phyloP scores from a whole-genome alignment of 2,329 filamentous ascomycete genomes.

The Pestalotiopsis sp. region DNA sequence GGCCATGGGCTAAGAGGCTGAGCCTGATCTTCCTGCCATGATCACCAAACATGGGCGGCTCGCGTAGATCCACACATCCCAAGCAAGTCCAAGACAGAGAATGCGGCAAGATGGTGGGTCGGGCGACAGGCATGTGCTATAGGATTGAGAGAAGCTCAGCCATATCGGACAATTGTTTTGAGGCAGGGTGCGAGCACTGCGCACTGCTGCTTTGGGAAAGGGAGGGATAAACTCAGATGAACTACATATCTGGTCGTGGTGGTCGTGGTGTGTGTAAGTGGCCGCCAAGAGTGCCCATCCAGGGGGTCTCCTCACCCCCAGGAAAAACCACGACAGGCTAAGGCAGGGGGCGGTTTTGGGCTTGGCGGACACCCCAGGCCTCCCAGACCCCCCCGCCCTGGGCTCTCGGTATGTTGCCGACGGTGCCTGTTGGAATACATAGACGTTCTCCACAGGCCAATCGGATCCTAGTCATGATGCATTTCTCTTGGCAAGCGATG shows the following conservation, averaged over 20 bases:
- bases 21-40: constrained; percentile 8
- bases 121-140: neutral
- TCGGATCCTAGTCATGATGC: neutral
- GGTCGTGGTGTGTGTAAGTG: neutral
- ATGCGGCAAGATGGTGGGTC: constrained; percentile 14
- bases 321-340: constrained; percentile 3
- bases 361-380: neutral
- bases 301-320: neutral
- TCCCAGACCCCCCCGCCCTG: neutral
- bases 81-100: constrained; percentile 14
- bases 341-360: constrained; percentile 9
- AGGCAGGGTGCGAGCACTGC: neutral
- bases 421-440: neutral
- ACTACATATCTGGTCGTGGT: neutral
- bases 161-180: neutral
- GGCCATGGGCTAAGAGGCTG: neutral
- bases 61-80: constrained; percentile 12
- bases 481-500: constrained; percentile 6
- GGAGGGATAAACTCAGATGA: neutral
- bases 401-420: constrained; percentile 7
- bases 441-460: constrained; percentile 1
- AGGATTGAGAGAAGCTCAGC: neutral
- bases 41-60: constrained; percentile 10
- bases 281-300: neutral
- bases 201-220: neutral